phyloP scores from a whole-genome alignment of 495 filamentous ascomycete genomes.

The Pyronema domesticum region DNA sequence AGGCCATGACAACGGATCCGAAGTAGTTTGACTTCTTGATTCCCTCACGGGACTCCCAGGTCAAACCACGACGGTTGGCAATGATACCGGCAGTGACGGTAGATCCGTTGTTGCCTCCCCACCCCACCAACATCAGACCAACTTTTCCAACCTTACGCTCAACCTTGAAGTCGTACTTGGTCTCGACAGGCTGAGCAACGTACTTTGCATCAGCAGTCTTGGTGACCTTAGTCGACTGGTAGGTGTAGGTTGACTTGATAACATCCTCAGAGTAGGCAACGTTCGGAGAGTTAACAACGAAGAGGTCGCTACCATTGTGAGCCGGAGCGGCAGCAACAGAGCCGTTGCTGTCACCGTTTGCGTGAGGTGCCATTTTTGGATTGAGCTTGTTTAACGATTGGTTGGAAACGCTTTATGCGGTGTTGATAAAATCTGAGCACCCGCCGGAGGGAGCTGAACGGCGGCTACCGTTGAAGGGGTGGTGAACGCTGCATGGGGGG shows the following conservation, averaged over 20 bases:
- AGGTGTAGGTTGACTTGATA: constrained; percentile 85
- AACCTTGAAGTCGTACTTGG: constrained; percentile 91
- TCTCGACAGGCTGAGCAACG: constrained; percentile 73
- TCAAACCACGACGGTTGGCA: constrained; percentile 71
- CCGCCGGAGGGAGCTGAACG: constrained; percentile 78
- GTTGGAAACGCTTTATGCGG: constrained; percentile 37
- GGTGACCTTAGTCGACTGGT: constrained; percentile 75
- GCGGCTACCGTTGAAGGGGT: constrained; percentile 94
- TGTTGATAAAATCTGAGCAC: constrained; percentile 59
- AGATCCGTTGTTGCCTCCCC: constrained; percentile 95
- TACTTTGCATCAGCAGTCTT: constrained; percentile 56
- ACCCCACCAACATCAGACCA: constrained; percentile 93
- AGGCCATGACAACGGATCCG: constrained; percentile 89
- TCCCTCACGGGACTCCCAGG: constrained; percentile 89
- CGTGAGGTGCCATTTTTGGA: constrained; percentile 80
- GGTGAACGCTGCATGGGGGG: constrained; percentile 49
- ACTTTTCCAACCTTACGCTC: constrained; percentile 84
- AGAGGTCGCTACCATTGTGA: constrained; percentile 38
- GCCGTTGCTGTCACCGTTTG: constrained; percentile 60
- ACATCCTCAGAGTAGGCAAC: constrained; percentile 73
- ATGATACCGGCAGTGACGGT: constrained; percentile 96
- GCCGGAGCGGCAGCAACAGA: constrained; percentile 26
- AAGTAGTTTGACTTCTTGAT: constrained; percentile 82
- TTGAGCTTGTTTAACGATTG: constrained; percentile 18
- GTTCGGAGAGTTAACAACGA: constrained; percentile 79